These are phyloP conservation scores for Lactarius hengduanensis DNA, from an alignment of 768 basidiomycete genomes.

Conservation along the genomic window DNA sequence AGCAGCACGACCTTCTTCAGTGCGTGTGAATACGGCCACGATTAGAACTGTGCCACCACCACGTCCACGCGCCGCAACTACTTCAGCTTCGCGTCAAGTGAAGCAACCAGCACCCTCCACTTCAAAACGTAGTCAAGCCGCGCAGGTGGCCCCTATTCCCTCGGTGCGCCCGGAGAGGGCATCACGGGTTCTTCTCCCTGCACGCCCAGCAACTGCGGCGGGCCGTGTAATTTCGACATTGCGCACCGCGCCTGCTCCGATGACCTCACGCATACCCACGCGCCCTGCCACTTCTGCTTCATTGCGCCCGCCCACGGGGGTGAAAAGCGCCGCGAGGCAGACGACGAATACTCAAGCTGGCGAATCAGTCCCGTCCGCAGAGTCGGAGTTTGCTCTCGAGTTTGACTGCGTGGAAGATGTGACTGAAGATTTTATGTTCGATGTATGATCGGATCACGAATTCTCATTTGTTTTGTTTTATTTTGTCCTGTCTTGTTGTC, in stretches of 20 bases:
- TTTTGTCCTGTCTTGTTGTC: not conserved
- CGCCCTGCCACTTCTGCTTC: slow-evolving; percentile 17
- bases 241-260: not conserved
- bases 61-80: not conserved
- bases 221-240: slow-evolving; percentile 1
- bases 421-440: slow-evolving; percentile 19
- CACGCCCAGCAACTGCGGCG: slow-evolving; percentile 2
- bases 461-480: slow-evolving; percentile 5
- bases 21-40: not conserved
- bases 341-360: not conserved
- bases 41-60: not conserved
- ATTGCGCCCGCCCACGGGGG: not conserved
- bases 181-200: not conserved
- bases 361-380: not conserved
- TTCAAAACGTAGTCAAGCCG: not conserved
- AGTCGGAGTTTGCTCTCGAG: slow-evolving; percentile 3
- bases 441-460: slow-evolving; percentile 12
- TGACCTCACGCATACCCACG: not conserved
- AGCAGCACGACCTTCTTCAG: not conserved
- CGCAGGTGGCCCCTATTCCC: not conserved
- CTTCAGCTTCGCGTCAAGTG: not conserved
- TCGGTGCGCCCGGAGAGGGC: not conserved
- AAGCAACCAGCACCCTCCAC: not conserved
- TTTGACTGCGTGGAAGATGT: slow-evolving; percentile 1
- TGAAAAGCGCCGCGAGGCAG: not conserved